These are phyloP conservation scores for Paecilomyces sp. DNA, from an alignment of 2,329 filamentous ascomycete genomes.

Conservation along the genomic window DNA sequence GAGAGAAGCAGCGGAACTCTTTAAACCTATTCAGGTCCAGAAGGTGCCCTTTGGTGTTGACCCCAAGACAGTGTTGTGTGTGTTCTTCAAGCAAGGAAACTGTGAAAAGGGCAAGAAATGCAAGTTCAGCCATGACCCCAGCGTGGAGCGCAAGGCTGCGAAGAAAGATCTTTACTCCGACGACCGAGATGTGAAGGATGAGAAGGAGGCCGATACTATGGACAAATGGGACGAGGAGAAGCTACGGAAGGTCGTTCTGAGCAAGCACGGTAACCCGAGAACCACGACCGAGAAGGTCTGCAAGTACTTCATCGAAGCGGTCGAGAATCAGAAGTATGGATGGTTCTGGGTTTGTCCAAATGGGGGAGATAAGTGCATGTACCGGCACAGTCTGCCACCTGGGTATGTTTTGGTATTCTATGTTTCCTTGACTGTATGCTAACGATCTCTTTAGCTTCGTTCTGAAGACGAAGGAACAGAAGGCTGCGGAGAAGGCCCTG, in stretches of 20 bases:
- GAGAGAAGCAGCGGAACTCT: slow-evolving; percentile 70
- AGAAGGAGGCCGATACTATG: slow-evolving; percentile 84
- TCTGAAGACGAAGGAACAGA: slow-evolving; percentile 95
- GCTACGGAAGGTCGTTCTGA: slow-evolving; percentile 78
- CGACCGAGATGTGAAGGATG: slow-evolving; percentile 59
- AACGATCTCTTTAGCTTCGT: slow-evolving; percentile 60
- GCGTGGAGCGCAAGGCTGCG: slow-evolving; percentile 81
- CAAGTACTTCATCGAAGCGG: slow-evolving; percentile 95
- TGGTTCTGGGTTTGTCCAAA: slow-evolving; percentile 99
- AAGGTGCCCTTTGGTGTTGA: slow-evolving; percentile 98
- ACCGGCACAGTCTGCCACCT: slow-evolving; percentile 88
- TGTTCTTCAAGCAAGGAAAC: slow-evolving; percentile 94
- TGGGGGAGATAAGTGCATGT: slow-evolving; percentile 96
- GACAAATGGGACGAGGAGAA: slow-evolving; percentile 98
- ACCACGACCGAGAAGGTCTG: slow-evolving; percentile 97
- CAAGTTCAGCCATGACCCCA: slow-evolving; percentile 92
- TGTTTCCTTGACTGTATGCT: slow-evolving; percentile 2
- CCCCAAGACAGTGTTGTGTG: slow-evolving; percentile 92
- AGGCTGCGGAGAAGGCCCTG: slow-evolving; percentile 88
- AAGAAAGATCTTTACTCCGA: slow-evolving; percentile 92
- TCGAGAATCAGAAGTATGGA: slow-evolving; percentile 97
- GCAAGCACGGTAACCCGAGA: slow-evolving; percentile 94
- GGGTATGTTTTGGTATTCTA: slow-evolving; percentile 50
- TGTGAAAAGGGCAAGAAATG: slow-evolving; percentile 98
- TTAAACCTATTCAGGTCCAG: slow-evolving; percentile 91